A percentile compares a stretch with the other conserved stretches of the same genome.
Conservation (phyloP, 257 asterid genomes). For the Voacanga thouarsii region DNA sequence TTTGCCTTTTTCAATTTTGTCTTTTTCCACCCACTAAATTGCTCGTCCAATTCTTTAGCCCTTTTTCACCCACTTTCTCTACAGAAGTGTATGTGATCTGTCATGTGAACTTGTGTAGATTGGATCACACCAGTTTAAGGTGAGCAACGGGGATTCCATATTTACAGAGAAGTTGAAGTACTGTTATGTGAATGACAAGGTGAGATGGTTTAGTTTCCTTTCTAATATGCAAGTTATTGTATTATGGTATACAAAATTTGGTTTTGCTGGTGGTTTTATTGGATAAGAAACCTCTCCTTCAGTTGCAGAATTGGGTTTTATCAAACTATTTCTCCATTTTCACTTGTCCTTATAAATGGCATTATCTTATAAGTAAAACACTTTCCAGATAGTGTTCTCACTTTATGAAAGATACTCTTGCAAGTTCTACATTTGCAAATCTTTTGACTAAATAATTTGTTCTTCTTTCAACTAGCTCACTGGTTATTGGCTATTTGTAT, state of each 20-base stretch:
- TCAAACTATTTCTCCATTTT: neutral
- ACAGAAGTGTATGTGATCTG: no score
- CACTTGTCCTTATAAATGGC: neutral
- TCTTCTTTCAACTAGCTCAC: neutral
- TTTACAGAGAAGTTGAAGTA: slow-evolving; percentile 76
- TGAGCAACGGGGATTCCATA: slow-evolving; percentile 81
- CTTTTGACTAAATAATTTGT: neutral
- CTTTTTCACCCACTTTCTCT: no score
- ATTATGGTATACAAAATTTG: neutral
- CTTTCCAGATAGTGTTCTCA: neutral
- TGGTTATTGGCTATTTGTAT: neutral
- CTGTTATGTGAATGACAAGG: slow-evolving; percentile 91
- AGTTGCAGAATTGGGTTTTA: neutral
- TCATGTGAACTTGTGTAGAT: slow-evolving; percentile 40
- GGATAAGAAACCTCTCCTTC: neutral
- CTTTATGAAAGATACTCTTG: no score
- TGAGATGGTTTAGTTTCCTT: slow-evolving; percentile 23
- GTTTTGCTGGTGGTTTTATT: neutral
- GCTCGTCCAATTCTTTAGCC: no score
- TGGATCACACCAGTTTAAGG: slow-evolving; percentile 96
- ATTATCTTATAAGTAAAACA: neutral
- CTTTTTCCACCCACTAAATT: no score
- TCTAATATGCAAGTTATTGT: neutral
- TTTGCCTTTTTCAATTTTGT: no score
- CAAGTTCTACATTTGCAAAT: neutral